phyloP scores from a whole-genome alignment of 2,329 filamentous ascomycete species.

The Fusarium caatingaense region DNA sequence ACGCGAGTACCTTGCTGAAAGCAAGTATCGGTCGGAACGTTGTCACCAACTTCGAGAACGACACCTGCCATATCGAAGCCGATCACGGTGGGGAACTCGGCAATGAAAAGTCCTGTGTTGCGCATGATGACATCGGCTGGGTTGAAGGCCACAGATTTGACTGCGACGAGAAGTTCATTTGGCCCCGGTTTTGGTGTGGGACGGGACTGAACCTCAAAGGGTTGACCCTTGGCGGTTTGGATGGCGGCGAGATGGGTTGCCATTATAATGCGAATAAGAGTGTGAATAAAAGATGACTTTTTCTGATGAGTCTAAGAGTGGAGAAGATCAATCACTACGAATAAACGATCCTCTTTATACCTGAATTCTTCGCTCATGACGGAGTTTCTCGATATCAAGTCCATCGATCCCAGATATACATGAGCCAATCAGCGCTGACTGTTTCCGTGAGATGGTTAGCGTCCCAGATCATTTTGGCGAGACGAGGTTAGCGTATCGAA shows the following conservation, averaged over 20 bases:
- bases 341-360: slow-evolving; percentile 32
- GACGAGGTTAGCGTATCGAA: slow-evolving; percentile 30
- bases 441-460: slow-evolving; percentile 46
- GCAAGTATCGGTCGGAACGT: slow-evolving; percentile 47
- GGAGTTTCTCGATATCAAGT: not conserved
- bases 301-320: too few relatives aligned
- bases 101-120: slow-evolving; percentile 55
- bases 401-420: not conserved
- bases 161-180: slow-evolving; percentile 59
- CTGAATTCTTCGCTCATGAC: fast-evolving
- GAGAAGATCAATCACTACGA: too few relatives aligned
- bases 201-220: slow-evolving; percentile 53
- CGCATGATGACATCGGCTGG: slow-evolving; percentile 59
- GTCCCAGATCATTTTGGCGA: slow-evolving; percentile 15
- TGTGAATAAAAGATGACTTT: too few relatives aligned
- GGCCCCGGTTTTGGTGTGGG: slow-evolving; percentile 59
- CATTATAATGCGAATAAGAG: too few relatives aligned
- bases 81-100: slow-evolving; percentile 55
- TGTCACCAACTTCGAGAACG: slow-evolving; percentile 55
- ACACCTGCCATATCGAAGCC: slow-evolving; percentile 58
- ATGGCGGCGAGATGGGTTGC: slow-evolving; percentile 57
- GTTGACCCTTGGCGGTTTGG: slow-evolving; percentile 49
- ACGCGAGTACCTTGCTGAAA: slow-evolving; percentile 54
- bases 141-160: slow-evolving; percentile 62
- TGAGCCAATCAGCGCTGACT: slow-evolving; percentile 45